phyloP scores from a whole-genome alignment of 345 rosid species.

The Aethionema arabicum region DNA sequence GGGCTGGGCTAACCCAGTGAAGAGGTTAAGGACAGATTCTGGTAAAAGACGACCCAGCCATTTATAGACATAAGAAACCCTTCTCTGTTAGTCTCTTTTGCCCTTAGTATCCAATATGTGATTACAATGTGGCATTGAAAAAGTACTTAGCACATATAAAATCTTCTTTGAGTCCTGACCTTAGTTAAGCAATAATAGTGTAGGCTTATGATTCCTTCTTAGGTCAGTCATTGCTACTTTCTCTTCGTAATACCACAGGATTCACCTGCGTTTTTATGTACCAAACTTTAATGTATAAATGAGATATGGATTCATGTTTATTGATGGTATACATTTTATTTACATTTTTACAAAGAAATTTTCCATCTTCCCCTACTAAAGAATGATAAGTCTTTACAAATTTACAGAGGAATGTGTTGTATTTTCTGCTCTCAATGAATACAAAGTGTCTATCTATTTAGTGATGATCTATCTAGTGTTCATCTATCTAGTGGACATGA shows the following conservation, averaged over 20 bases:
- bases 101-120: conserved; percentile 13
- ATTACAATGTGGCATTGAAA: conserved; percentile 24
- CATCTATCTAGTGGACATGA: neutral
- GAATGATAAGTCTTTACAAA: conserved; percentile 27
- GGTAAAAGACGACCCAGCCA: conserved; percentile 94
- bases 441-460: conserved; percentile 10
- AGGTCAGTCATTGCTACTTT: too few species aligned
- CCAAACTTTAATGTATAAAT: neutral
- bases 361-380: conserved; percentile 25
- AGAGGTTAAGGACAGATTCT: conserved; percentile 89
- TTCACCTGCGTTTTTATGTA: too few species aligned
- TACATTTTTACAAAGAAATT: conserved; percentile 2
- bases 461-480: conserved; percentile 19
- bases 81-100: conserved; percentile 24
- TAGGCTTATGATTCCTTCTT: conserved; percentile 1
- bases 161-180: conserved; percentile 6
- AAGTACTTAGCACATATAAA: conserved; percentile 13
- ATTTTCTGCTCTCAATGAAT: conserved; percentile 26
- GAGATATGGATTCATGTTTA: conserved; percentile 15
- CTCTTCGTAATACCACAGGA: too few species aligned
- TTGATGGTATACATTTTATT: conserved; percentile 7
- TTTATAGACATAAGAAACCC: conserved; percentile 40
- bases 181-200: conserved; percentile 28
- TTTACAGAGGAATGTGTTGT: conserved; percentile 29
- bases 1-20: conserved; percentile 99